phyloP scores from a whole-genome alignment of 257 asterid species.

The Nicotiana tomentosiformis region DNA sequence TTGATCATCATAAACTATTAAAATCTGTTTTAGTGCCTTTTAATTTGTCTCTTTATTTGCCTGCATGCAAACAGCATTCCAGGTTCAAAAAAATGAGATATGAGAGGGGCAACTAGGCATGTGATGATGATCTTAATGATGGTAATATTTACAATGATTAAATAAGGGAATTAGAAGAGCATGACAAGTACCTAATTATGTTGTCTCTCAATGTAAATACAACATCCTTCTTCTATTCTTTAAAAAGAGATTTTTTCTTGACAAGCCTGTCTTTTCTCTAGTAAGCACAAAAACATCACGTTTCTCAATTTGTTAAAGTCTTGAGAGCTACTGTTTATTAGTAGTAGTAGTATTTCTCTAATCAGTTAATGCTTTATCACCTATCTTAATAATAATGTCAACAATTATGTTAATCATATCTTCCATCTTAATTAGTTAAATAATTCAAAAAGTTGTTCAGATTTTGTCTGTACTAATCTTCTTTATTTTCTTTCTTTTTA shows the following conservation, averaged over 20 bases:
- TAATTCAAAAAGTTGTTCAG: background rate
- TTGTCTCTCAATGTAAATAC: conserved; percentile 4
- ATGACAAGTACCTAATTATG: background rate
- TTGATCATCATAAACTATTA: background rate
- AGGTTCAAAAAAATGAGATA: conserved; percentile 5
- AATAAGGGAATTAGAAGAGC: conserved; percentile 6
- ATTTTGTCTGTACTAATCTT: background rate
- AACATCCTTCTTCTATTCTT: background rate
- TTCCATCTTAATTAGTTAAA: background rate
- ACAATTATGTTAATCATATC: background rate
- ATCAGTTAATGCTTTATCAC: too few relatives aligned
- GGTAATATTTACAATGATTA: conserved; percentile 5
- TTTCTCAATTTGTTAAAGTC: background rate
- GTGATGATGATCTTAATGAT: background rate
- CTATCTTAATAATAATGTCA: background rate
- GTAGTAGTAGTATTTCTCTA: background rate
- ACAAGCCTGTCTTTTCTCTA: conserved; percentile 2
- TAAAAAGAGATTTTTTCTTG: background rate
- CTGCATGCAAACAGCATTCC: conserved; percentile 12
- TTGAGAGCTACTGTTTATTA: background rate
- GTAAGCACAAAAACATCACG: background rate
- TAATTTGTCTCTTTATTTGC: background rate
- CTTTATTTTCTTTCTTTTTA: background rate
- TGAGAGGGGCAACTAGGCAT: background rate
- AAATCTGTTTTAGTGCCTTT: background rate